These are phyloP conservation scores for Quercus mongolica DNA, from an alignment of 306 rosid species.

Conservation along the genomic window DNA sequence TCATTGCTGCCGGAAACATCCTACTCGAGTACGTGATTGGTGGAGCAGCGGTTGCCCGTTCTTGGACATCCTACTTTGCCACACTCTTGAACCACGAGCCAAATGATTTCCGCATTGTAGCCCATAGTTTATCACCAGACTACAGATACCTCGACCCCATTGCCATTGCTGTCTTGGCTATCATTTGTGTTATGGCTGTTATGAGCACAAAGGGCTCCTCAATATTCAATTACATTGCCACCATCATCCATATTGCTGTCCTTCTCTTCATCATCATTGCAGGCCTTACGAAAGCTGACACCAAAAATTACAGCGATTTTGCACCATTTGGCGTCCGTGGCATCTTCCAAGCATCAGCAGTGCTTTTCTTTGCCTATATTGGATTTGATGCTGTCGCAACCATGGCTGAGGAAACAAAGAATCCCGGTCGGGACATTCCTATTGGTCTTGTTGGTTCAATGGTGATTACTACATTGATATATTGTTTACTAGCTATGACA, in stretches of 20 bases:
- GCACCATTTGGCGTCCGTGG: conserved; percentile 44
- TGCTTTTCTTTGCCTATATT: conserved; percentile 76
- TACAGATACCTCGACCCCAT: conserved; percentile 69
- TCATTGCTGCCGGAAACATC: conserved; percentile 79
- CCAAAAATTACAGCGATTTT: conserved; percentile 41
- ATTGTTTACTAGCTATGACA: conserved; percentile 61
- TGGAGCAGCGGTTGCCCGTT: conserved; percentile 71
- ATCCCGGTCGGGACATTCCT: conserved; percentile 76
- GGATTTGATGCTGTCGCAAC: conserved; percentile 86
- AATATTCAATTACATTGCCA: conserved; percentile 70
- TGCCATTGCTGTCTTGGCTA: conserved; percentile 40
- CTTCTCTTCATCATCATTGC: conserved; percentile 69
- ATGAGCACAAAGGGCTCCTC: conserved; percentile 83
- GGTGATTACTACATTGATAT: conserved; percentile 38
- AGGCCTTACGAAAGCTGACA: conserved; percentile 60
- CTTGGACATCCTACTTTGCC: conserved; percentile 88
- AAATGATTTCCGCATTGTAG: conserved; percentile 55
- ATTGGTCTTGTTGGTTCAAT: conserved; percentile 81
- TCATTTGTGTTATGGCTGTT: conserved; percentile 46
- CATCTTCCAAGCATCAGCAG: conserved; percentile 60
- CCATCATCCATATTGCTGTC: conserved; percentile 52
- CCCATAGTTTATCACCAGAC: not conserved
- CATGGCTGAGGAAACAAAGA: conserved; percentile 86
- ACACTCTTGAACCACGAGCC: conserved; percentile 53
- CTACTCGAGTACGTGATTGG: conserved; percentile 63